Evolutionary conservation across 1,139 yeast genomes (phyloP).

Genomic region (Diutina ranongensis): DNA sequence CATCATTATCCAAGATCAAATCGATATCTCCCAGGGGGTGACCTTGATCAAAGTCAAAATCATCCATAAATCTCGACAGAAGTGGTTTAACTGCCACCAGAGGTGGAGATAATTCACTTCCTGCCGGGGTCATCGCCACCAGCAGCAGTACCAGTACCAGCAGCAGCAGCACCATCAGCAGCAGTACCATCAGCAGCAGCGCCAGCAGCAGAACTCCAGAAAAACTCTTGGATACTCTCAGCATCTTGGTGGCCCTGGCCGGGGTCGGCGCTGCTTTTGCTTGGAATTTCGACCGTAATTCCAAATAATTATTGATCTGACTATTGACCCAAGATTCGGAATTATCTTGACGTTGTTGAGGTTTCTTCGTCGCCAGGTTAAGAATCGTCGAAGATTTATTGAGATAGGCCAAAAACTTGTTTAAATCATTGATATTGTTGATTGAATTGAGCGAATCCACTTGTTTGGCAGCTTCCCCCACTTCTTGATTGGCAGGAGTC

Average conservation of each 20-base stretch:
- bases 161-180: neutral
- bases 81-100: neutral
- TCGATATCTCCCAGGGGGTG: conserved; percentile 5
- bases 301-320: conserved; percentile 27
- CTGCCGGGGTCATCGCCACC: neutral
- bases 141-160: neutral
- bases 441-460: conserved; percentile 29
- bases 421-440: conserved; percentile 31
- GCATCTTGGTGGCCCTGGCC: neutral
- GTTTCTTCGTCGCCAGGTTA: conserved; percentile 29
- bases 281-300: conserved; percentile 14
- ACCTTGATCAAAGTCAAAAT: neutral
- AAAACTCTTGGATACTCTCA: neutral
- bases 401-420: conserved; percentile 29
- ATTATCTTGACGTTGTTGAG: conserved; percentile 10
- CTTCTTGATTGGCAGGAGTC: conserved; percentile 5
- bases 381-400: conserved; percentile 29
- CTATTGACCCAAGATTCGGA: conserved; percentile 16
- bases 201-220: neutral
- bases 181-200: neutral
- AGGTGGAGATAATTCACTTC: no score
- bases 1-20: conserved; percentile 2
- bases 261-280: neutral
- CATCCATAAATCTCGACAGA: conserved; percentile 1
- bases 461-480: neutral